Evolutionary conservation across 228 moss, liverwort and hornwort genomes (phyloP).

Genomic region (Sphagnum fallax): DNA sequence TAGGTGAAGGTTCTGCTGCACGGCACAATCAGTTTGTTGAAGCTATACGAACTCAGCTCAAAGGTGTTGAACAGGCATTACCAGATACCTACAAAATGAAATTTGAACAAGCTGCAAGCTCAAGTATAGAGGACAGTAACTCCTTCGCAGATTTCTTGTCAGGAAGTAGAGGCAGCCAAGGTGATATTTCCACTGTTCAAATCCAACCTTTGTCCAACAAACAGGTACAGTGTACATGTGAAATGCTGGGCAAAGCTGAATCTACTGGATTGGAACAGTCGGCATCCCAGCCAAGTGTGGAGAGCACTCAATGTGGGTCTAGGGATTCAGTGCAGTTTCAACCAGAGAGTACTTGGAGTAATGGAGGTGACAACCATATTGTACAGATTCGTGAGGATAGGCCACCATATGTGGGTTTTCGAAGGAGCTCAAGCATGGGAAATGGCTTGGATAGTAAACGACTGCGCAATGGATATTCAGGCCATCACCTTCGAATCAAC

Average conservation of each 20-base stretch:
- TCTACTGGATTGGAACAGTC: neutral
- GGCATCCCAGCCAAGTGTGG: neutral
- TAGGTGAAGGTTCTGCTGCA: neutral
- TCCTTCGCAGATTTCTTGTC: neutral
- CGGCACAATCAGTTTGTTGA: neutral
- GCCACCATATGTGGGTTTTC: neutral
- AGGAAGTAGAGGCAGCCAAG: neutral
- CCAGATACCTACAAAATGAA: neutral
- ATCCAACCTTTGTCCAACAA: neutral
- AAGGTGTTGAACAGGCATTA: neutral
- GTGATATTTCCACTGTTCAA: neutral
- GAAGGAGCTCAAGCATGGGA: neutral
- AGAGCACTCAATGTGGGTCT: neutral
- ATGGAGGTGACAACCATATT: neutral
- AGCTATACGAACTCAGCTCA: neutral
- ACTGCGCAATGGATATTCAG: neutral
- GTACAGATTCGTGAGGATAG: neutral
- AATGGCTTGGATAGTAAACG: neutral
- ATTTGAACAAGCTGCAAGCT: neutral
- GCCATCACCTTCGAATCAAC: neutral
- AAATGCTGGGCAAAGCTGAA: neutral
- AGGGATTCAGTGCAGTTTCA: neutral
- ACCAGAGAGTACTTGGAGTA: neutral
- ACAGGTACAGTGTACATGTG: neutral
- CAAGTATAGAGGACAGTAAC: neutral